Conservation (phyloP, 805 yeast genomes). For the Nakazawaea ernobii region DNA sequence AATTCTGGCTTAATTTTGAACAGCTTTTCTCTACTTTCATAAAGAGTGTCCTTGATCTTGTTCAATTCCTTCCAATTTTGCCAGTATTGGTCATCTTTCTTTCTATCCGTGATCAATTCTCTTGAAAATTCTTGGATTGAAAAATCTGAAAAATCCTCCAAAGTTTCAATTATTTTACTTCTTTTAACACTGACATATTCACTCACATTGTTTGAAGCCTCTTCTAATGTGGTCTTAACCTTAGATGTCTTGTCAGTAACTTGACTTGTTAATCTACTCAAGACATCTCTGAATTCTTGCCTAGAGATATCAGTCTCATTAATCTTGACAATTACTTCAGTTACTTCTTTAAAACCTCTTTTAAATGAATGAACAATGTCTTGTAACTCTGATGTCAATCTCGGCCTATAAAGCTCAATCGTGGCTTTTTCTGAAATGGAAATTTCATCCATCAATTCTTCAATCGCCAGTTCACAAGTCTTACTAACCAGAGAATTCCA, state of each 20-base stretch:
- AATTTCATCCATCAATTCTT: slow-evolving; percentile 33
- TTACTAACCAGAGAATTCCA: slow-evolving; percentile 8
- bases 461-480: slow-evolving; percentile 22
- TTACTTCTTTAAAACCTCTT: slow-evolving; percentile 22
- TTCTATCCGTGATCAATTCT: slow-evolving; percentile 38
- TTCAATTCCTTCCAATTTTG: slow-evolving; percentile 59
- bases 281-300: slow-evolving; percentile 39
- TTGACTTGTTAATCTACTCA: slow-evolving; percentile 25
- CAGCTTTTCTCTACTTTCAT: slow-evolving; percentile 49
- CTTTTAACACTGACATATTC: slow-evolving; percentile 26
- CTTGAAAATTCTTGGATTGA: slow-evolving; percentile 60
- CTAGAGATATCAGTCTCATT: slow-evolving; percentile 33
- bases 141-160: slow-evolving; percentile 70
- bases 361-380: slow-evolving; percentile 23
- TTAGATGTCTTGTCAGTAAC: slow-evolving; percentile 25
- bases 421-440: slow-evolving; percentile 21
- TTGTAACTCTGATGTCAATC: slow-evolving; percentile 29
- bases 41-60: slow-evolving; percentile 46
- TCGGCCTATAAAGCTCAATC: slow-evolving; percentile 22
- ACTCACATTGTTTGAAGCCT: slow-evolving; percentile 27
- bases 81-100: slow-evolving; percentile 32
- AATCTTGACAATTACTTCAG: slow-evolving; percentile 20
- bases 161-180: slow-evolving; percentile 50
- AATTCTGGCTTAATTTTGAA: slow-evolving; percentile 28
- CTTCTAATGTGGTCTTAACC: slow-evolving; percentile 25